Conservation (phyloP, 352 stramenopile species). For the Phytophthora sansomeana region DNA sequence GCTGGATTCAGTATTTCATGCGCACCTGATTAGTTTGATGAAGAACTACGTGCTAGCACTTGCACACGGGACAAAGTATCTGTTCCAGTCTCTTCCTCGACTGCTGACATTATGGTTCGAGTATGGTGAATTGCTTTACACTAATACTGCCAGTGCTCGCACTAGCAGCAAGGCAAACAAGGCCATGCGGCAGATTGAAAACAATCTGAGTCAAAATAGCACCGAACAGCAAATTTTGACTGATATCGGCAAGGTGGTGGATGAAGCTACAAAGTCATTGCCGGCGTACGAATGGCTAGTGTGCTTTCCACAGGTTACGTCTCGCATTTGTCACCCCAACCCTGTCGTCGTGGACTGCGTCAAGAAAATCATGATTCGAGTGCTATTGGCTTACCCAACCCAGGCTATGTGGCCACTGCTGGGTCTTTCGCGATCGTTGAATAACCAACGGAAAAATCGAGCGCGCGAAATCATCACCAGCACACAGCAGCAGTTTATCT, state of each 20-base stretch:
- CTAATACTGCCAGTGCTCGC: slow-evolving; percentile 26
- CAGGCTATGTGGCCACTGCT: slow-evolving; percentile 98
- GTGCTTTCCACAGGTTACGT: slow-evolving; percentile 98
- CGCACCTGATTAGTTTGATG: slow-evolving; percentile 91
- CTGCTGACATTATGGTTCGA: slow-evolving; percentile 98
- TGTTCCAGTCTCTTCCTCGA: slow-evolving; percentile 97
- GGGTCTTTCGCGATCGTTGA: slow-evolving; percentile 94
- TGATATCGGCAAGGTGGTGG: slow-evolving; percentile 72
- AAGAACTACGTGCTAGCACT: slow-evolving; percentile 94
- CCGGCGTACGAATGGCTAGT: slow-evolving; percentile 97
- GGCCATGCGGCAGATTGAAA: slow-evolving; percentile 65
- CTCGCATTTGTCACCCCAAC: slow-evolving; percentile 93
- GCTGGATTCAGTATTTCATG: slow-evolving; percentile 67
- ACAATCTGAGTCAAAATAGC: slow-evolving; percentile 60
- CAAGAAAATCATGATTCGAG: slow-evolving; percentile 93
- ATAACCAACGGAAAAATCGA: slow-evolving; percentile 69
- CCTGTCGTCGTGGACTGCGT: slow-evolving; percentile 89
- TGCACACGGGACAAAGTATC: slow-evolving; percentile 92
- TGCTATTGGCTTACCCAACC: slow-evolving; percentile 94
- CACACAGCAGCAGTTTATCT: slow-evolving; percentile 74
- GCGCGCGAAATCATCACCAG: slow-evolving; percentile 72
- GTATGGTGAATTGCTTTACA: slow-evolving; percentile 88
- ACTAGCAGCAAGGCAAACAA: slow-evolving; percentile 66
- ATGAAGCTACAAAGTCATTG: slow-evolving; percentile 60
- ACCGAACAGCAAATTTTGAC: slow-evolving; percentile 67